Evolutionary conservation across 129 eudicot genomes (phyloP).

Genomic region (Saussurea involucrata): DNA sequence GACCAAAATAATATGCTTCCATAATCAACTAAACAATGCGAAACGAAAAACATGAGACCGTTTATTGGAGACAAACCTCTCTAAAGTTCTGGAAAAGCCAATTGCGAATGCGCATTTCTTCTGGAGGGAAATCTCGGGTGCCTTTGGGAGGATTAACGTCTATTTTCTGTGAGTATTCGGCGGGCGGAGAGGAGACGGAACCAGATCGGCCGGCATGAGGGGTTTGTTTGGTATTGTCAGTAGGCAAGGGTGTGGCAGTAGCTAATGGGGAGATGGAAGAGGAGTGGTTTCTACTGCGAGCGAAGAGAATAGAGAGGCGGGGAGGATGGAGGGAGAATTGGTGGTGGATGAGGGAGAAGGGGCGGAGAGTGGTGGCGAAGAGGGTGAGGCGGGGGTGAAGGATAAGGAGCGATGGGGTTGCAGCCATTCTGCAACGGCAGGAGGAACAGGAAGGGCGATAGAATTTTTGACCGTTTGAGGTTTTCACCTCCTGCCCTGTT

Average conservation of each 20-base stretch:
- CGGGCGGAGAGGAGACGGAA: slow-evolving; percentile 48
- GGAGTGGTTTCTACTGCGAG: slow-evolving; percentile 20
- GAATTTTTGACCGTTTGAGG: not conserved
- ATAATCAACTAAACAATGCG: not conserved
- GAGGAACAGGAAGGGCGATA: not conserved
- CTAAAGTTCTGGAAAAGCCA: slow-evolving; percentile 86
- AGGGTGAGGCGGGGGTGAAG: slow-evolving; percentile 48
- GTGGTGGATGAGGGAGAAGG: slow-evolving; percentile 30
- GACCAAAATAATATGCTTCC: not conserved
- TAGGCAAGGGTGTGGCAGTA: not conserved
- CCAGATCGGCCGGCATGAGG: slow-evolving; percentile 61
- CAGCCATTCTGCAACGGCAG: slow-evolving; percentile 27
- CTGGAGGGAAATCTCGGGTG: slow-evolving; percentile 95
- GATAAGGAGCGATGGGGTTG: slow-evolving; percentile 69
- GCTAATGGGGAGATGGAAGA: slow-evolving; percentile 21
- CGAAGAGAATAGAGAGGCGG: slow-evolving; percentile 17
- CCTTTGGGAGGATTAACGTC: slow-evolving; percentile 99
- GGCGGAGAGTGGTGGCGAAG: slow-evolving; percentile 46
- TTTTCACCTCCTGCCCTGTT: not conserved
- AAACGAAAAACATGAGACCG: not conserved
- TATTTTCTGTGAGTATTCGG: slow-evolving; percentile 42
- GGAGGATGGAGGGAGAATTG: slow-evolving; percentile 21
- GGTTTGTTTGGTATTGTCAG: slow-evolving; percentile 26
- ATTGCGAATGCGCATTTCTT: slow-evolving; percentile 87
- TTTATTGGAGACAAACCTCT: slow-evolving; percentile 41